A percentile compares a stretch with the other conserved stretches of the same genome.
Evolutionary conservation across 2,329 filamentous ascomycete species (phyloP).

Genomic region (Penicillium sp.): DNA sequence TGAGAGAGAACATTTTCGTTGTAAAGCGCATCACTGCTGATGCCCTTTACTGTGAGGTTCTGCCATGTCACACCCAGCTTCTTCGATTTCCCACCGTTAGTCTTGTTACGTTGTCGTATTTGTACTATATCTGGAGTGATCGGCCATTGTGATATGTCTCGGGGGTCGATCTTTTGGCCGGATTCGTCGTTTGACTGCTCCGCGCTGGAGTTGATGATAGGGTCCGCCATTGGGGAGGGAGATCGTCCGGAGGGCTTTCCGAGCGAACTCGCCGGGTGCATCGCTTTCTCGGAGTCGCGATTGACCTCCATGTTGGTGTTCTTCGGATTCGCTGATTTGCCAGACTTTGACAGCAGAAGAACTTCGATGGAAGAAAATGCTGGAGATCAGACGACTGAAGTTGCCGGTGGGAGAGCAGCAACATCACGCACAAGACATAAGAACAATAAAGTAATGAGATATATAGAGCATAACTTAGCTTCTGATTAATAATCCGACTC

Average conservation of each 20-base stretch:
- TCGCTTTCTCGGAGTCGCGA: slow-evolving; percentile 10
- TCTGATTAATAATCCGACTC: slow-evolving; percentile 1
- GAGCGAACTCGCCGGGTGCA: slow-evolving; percentile 8
- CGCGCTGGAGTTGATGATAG: slow-evolving; percentile 11
- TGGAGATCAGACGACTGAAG: slow-evolving; percentile 8
- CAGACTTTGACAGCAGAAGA: slow-evolving; percentile 7
- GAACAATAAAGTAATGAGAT: slow-evolving; percentile 4
- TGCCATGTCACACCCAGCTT: slow-evolving; percentile 67
- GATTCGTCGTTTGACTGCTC: slow-evolving; percentile 12
- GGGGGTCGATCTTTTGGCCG: slow-evolving; percentile 11
- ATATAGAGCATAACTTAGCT: neutral
- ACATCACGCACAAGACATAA: slow-evolving; percentile 11
- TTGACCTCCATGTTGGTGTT: slow-evolving; percentile 12
- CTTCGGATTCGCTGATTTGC: slow-evolving; percentile 12
- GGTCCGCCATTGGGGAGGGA: slow-evolving; percentile 7
- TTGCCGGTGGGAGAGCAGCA: slow-evolving; percentile 11
- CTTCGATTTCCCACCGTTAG: neutral
- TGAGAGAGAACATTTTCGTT: slow-evolving; percentile 66
- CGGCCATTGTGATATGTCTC: slow-evolving; percentile 12
- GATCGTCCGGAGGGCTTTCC: slow-evolving; percentile 11
- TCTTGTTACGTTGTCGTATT: slow-evolving; percentile 12
- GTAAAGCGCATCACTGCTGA: slow-evolving; percentile 55
- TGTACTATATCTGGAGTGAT: slow-evolving; percentile 13
- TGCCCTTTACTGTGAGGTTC: slow-evolving; percentile 64
- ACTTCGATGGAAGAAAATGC: slow-evolving; percentile 7